A percentile compares a stretch with the other conserved stretches of the same genome.
phyloP scores from a whole-genome alignment of 345 rosid genomes.

The Ceriops tagal region DNA sequence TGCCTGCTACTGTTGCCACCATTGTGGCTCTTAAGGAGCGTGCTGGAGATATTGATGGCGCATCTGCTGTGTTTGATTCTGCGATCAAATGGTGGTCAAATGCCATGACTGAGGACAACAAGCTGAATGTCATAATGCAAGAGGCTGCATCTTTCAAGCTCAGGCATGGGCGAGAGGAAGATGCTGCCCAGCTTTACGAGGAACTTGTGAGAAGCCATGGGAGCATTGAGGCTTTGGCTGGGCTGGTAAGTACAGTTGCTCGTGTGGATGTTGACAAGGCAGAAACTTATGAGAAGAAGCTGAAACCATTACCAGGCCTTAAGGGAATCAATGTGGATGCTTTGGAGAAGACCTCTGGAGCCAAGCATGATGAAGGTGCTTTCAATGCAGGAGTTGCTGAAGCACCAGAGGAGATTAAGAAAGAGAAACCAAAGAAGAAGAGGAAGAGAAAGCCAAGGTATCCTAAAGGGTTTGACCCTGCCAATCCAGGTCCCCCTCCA shows the following conservation, averaged over 20 bases:
- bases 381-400: constrained; percentile 26
- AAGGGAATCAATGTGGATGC: too few species aligned
- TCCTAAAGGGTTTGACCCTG: constrained; percentile 95
- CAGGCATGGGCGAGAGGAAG: constrained; percentile 23
- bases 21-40: constrained; percentile 86
- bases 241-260: constrained; percentile 87
- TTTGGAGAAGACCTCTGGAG: constrained; percentile 82
- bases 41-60: constrained; percentile 82
- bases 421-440: constrained; percentile 83
- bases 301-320: constrained; percentile 64
- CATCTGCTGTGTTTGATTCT: constrained; percentile 64
- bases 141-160: constrained; percentile 95
- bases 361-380: constrained; percentile 66
- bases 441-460: constrained; percentile 98
- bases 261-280: constrained; percentile 77
- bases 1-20: constrained; percentile 92
- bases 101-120: constrained; percentile 76
- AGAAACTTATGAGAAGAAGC: constrained; percentile 72
- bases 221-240: constrained; percentile 72
- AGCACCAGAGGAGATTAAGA: constrained; percentile 57
- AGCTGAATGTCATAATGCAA: constrained; percentile 65
- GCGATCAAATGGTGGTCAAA: constrained; percentile 90
- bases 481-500: constrained; percentile 95
- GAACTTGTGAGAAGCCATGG: constrained; percentile 71
- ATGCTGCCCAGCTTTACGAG: constrained; percentile 36